Conservation (phyloP, 106 monocot species). For the Narthecium ossifragum region DNA sequence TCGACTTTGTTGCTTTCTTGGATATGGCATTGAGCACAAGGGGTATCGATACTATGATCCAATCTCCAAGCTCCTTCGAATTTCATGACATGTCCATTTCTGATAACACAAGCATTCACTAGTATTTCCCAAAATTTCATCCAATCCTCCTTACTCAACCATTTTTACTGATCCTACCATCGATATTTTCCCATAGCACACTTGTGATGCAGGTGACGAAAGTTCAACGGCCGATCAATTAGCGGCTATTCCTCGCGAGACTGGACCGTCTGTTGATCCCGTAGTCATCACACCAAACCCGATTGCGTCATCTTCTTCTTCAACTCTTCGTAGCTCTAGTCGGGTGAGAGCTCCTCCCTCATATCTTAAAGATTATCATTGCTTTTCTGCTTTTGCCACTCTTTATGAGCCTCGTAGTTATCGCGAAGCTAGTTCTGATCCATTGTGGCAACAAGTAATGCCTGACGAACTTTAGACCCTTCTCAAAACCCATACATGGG, state of each 20-base stretch:
- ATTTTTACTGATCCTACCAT: not conserved
- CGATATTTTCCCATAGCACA: not conserved
- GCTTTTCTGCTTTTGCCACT: not conserved
- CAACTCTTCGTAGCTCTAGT: not conserved
- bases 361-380: slow-evolving; percentile 5
- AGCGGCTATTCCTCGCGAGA: no score
- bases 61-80: not conserved
- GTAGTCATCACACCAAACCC: no score
- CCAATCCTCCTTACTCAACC: not conserved
- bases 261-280: no score
- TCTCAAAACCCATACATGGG: no score
- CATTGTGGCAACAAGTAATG: no score
- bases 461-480: not conserved
- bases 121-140: not conserved
- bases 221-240: not conserved
- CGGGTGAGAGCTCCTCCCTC: no score
- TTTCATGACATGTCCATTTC: slow-evolving; percentile 1
- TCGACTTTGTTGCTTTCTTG: slow-evolving; percentile 3
- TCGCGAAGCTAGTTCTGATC: slow-evolving; percentile 7
- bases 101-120: not conserved
- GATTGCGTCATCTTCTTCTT: no score
- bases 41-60: slow-evolving; percentile 1
- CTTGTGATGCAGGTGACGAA: not conserved
- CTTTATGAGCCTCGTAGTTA: no score
- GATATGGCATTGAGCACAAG: slow-evolving; percentile 5